phyloP scores from a whole-genome alignment of 306 rosid species.

The Urtica urens region DNA sequence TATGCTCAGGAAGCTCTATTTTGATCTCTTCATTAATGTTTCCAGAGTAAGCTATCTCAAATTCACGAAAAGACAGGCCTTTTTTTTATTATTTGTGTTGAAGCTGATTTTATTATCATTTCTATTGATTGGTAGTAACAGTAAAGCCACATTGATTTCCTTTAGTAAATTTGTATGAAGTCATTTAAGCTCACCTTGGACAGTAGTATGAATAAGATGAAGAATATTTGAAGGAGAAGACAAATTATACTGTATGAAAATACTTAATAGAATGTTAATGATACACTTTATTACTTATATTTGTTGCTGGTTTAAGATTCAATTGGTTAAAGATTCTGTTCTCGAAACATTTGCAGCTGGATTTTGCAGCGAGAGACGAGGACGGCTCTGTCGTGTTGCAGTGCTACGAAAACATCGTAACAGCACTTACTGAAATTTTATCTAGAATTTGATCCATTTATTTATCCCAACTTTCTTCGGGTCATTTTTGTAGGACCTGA shows the following conservation, averaged over 20 bases:
- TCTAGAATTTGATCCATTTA: conserved; percentile 29
- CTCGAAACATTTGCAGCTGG: conserved; percentile 43
- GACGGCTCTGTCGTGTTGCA: conserved; percentile 44
- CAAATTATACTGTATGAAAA: background rate
- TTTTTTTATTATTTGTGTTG: background rate
- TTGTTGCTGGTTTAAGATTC: background rate
- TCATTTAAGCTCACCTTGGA: background rate
- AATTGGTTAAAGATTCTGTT: background rate
- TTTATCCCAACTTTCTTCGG: too few relatives aligned
- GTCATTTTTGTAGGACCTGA: too few relatives aligned
- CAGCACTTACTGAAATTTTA: conserved; percentile 41
- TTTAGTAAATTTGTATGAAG: background rate
- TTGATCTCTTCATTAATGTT: conserved; percentile 45
- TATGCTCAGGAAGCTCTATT: conserved; percentile 49
- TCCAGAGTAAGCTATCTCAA: conserved; percentile 28
- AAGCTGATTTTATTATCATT: background rate
- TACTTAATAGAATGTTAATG: background rate
- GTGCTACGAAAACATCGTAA: conserved; percentile 47
- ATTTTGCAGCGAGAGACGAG: conserved; percentile 73
- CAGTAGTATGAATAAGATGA: background rate
- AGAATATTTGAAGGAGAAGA: background rate
- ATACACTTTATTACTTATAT: background rate
- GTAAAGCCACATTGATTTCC: background rate
- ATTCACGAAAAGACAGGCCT: too few relatives aligned
- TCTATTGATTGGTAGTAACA: background rate